Evolutionary conservation across 2,329 filamentous ascomycete species (phyloP).

Genomic region (Passalora sequoiae): DNA sequence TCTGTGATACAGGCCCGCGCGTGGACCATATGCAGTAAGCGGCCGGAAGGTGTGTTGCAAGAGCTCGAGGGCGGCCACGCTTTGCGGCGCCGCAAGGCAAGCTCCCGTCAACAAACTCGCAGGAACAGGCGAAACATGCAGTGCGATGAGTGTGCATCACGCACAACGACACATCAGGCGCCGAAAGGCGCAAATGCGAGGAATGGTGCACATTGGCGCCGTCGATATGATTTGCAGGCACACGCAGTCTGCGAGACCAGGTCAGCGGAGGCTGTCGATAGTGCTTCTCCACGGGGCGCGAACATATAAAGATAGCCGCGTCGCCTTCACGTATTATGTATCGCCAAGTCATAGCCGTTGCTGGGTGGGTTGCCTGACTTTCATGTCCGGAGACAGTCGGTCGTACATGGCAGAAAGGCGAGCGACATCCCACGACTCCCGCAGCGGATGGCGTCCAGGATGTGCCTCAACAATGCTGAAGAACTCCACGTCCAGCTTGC

Average conservation of each 20-base stretch:
- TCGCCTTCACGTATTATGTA: neutral
- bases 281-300: neutral
- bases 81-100: constrained; percentile 12
- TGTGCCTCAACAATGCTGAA: neutral
- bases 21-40: constrained; percentile 3
- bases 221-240: constrained; percentile 1
- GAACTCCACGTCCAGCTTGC: constrained; percentile 2
- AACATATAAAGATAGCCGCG: neutral
- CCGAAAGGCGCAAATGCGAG: too few relatives aligned
- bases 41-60: neutral
- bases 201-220: too few relatives aligned
- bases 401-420: constrained; percentile 2
- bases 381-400: constrained; percentile 2
- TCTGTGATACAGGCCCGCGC: constrained; percentile 5
- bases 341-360: neutral
- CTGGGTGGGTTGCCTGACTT: neutral
- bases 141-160: too few relatives aligned
- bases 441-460: constrained; percentile 4
- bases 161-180: too few relatives aligned
- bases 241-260: constrained; percentile 1
- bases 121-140: constrained; percentile 17
- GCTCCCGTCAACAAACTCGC: constrained; percentile 6
- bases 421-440: constrained; percentile 5
- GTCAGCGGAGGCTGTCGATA: neutral
- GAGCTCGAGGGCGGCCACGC: constrained; percentile 11